Evolutionary conservation across 78 protist species (phyloP).

Genomic region (Dictyostelium intermedium): DNA sequence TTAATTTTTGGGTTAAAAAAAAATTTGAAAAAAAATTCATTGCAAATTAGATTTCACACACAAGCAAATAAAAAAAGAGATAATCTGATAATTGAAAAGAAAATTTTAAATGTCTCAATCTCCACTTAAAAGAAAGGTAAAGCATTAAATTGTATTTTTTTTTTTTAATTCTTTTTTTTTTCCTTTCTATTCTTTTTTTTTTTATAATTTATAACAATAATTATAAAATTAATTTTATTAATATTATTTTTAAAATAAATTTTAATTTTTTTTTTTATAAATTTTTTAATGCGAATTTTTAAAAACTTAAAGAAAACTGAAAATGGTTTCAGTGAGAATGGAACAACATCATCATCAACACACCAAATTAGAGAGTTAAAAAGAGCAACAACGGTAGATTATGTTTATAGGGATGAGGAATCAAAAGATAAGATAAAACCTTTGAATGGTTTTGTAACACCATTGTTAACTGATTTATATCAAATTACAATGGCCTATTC

Average conservation of each 20-base stretch:
- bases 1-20: neutral
- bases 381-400: conserved; percentile 54
- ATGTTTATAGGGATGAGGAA: conserved; percentile 32
- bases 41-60: neutral
- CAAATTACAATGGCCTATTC: conserved; percentile 94
- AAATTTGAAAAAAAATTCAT: neutral
- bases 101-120: neutral
- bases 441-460: conserved; percentile 79
- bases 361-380: conserved; percentile 37
- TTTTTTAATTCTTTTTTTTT: neutral
- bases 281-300: neutral
- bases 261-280: neutral
- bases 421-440: conserved; percentile 23
- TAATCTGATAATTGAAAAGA: neutral
- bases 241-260: neutral
- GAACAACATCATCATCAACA: neutral
- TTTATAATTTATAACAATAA: neutral
- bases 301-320: neutral
- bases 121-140: conserved; percentile 9
- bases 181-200: neutral
- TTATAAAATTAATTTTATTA: neutral
- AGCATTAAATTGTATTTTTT: too few relatives aligned
- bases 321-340: neutral
- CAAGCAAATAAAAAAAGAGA: neutral
- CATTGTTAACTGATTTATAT: conserved; percentile 89